Base-by-base conservation (phyloP, 1,284 basidiomycete genomes). In the Takashimella tepidaria region DNA sequence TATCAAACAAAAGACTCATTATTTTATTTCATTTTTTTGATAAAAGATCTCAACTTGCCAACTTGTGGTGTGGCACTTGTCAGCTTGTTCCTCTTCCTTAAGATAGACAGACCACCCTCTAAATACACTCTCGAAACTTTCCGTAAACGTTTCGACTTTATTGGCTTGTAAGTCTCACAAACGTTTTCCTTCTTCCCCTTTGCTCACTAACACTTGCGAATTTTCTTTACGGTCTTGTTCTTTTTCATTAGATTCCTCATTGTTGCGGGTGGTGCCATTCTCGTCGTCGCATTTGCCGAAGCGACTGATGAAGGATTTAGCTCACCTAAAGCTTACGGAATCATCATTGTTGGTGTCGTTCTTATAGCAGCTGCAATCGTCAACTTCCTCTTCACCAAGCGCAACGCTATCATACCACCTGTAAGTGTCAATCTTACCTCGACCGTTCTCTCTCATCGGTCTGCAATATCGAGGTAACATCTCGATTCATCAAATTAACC, bases 31-130 rank as follows among this genome's bases (percentile, higher is more conserved):
- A n/a, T n/a, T n/a, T n/a, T n/a, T n/a, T n/a, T 22, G 26, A 5
- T 22, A 20, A 20, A 44, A 58, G 59, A 59, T 22, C 58, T 63
- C 57, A 61, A 61, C 47, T 46, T 65, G n/a, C 61, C 60, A 3
- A 57, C 53, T n/a, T 62, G 60, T 41, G 71, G 59, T 19, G 63
- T 88, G 41, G 88, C 89, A 3, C 82, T 83, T n/a, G 74, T 72
- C 4, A 69, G 89, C 41, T 76, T 93, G 5, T 86, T 89, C 68
- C 82, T 87, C 69, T 88, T 86, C 76, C 81, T 95, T 40, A 86
- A 91, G 61, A 79, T 95, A 23, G 89, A 92, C 54, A 70, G 75
- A 16, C 31, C 45, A 4, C 23, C n/a, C 4, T n/a, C 22, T 3
- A 45, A 16, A 21, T 37, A 37, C 19, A 63, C 57, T 1, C 57